Conservation (phyloP, 345 rosid genomes). For the rapeseed (Brassica napus) region Da-Ae NC_063439.1:28875001-28875500, state of each 20-base stretch:
- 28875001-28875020: neutral
- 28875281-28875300: conserved; percentile 73
- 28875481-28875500: conserved; percentile 74
- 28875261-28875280: conserved; percentile 40
- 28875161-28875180: neutral
- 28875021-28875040: neutral
- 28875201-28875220: neutral
- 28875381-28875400: neutral
- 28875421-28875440: conserved; percentile 17
- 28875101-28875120: conserved; percentile 26
- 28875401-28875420: conserved; percentile 25
- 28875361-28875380: neutral
- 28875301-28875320: conserved; percentile 74
- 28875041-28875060: neutral
- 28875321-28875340: conserved; percentile 65
- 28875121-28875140: conserved; percentile 33
- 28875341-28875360: conserved; percentile 57
- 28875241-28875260: conserved; percentile 28
- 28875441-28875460: conserved; percentile 95
- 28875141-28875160: conserved; percentile 9
- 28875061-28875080: neutral
- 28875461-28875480: conserved; percentile 68
- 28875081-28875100: neutral
- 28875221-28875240: conserved; percentile 38
- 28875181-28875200: neutral